Evolutionary conservation across 306 rosid genomes (phyloP).

Genomic region (Biancaea sappan): DNA sequence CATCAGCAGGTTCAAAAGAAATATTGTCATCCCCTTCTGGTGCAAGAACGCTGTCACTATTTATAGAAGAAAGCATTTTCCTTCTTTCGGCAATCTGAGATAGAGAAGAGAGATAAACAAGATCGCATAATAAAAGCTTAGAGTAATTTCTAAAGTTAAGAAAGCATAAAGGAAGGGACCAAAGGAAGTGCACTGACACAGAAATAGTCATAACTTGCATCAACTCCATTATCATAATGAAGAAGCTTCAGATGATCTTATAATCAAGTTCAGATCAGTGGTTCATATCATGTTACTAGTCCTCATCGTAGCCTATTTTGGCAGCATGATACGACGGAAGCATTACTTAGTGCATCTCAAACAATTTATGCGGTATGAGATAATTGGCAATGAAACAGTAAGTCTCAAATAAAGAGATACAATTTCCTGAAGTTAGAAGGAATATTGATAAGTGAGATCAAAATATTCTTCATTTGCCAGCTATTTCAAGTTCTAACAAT

Average conservation of each 20-base stretch:
- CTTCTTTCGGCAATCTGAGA: conserved; percentile 84
- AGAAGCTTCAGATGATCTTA: conserved; percentile 24
- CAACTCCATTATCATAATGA: conserved; percentile 16
- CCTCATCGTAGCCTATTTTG: not conserved
- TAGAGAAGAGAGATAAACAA: conserved; percentile 28
- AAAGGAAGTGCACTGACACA: conserved; percentile 1
- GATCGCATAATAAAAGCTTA: conserved; percentile 12
- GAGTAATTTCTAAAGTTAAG: not conserved
- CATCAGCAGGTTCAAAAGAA: conserved; percentile 48
- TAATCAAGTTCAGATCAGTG: not conserved
- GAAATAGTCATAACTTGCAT: conserved; percentile 20
- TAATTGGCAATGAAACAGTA: not conserved
- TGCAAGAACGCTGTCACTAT: conserved; percentile 40
- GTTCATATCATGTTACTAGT: not conserved
- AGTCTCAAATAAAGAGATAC: not conserved
- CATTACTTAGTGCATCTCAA: not conserved
- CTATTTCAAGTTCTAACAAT: not conserved
- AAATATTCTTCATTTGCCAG: not conserved
- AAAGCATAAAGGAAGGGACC: conserved; percentile 5
- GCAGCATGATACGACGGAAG: not conserved
- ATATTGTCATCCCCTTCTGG: conserved; percentile 38
- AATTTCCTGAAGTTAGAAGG: not conserved
- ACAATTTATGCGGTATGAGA: not conserved
- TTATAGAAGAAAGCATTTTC: conserved; percentile 66
- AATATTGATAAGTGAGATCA: not conserved